Conservation (phyloP, 768 basidiomycete genomes). For the Asterophora parasitica region DNA sequence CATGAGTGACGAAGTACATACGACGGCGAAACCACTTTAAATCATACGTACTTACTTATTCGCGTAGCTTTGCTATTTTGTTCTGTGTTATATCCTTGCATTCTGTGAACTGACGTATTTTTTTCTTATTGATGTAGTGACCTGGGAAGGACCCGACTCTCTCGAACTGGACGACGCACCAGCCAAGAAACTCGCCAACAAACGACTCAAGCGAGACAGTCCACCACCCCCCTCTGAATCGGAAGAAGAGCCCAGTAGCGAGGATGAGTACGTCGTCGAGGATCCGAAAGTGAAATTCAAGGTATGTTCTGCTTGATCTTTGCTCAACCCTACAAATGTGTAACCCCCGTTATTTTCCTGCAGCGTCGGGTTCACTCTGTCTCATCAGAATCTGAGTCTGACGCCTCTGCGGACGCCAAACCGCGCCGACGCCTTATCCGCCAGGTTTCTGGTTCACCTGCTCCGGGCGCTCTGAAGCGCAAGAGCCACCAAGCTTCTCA, state of each 20-base stretch:
- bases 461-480: constrained; percentile 44
- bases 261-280: constrained; percentile 68
- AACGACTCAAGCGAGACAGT: constrained; percentile 18
- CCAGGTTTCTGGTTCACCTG: constrained; percentile 26
- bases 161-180: constrained; percentile 39
- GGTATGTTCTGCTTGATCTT: constrained; percentile 35
- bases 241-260: constrained; percentile 49
- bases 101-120: constrained; percentile 14
- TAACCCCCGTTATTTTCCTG: constrained; percentile 1
- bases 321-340: constrained; percentile 7
- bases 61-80: constrained; percentile 1
- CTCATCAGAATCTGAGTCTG: constrained; percentile 43
- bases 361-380: constrained; percentile 41
- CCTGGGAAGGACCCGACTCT: constrained; percentile 67
- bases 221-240: constrained; percentile 36
- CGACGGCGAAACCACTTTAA: constrained; percentile 11
- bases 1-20: constrained; percentile 16
- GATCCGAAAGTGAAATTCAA: constrained; percentile 32
- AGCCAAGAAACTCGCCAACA: constrained; percentile 26
- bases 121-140: constrained; percentile 42
- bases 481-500: constrained; percentile 39
- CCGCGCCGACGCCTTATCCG: constrained; percentile 24
- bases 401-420: constrained; percentile 23
- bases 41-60: too few species aligned
- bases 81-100: constrained; percentile 10